phyloP scores from a whole-genome alignment of 805 yeast species.

The Starmerella roubikii region DNA sequence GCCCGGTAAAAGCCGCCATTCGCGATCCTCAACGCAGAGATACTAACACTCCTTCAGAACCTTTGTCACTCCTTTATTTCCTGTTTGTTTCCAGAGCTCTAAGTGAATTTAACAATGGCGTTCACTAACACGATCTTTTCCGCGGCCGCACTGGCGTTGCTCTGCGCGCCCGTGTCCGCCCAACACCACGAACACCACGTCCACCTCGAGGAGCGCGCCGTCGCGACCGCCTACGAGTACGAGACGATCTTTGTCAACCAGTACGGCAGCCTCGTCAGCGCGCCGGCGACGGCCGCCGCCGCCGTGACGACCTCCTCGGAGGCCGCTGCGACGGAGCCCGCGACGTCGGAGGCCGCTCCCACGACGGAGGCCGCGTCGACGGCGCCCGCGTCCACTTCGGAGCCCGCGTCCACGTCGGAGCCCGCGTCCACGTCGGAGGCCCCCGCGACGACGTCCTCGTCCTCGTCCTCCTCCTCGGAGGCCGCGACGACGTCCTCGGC shows the following conservation, averaged over 20 bases:
- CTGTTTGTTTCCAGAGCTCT: neutral
- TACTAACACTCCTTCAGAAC: conserved; percentile 16
- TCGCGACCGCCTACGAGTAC: conserved; percentile 35
- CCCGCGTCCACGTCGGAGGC: conserved; percentile 3
- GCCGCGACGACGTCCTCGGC: conserved; percentile 1
- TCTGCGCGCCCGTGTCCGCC: conserved; percentile 28
- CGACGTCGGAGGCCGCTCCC: neutral
- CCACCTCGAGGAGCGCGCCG: conserved; percentile 42
- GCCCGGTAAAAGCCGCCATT: no score
- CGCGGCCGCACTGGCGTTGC: conserved; percentile 16
- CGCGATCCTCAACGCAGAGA: conserved; percentile 1
- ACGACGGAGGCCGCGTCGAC: conserved; percentile 23
- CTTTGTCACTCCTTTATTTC: conserved; percentile 20
- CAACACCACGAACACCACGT: conserved; percentile 34
- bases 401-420: conserved; percentile 14
- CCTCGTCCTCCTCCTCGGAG: conserved; percentile 1
- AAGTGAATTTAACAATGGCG: conserved; percentile 3
- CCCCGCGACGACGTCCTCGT: conserved; percentile 11
- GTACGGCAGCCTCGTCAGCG: conserved; percentile 26
- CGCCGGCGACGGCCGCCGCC: conserved; percentile 25
- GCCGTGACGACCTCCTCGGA: neutral
- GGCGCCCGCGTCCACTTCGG: conserved; percentile 20
- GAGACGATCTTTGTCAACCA: conserved; percentile 33
- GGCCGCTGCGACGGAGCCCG: neutral
- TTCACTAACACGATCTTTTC: conserved; percentile 7